Evolutionary conservation across 306 rosid genomes (phyloP).

Genomic region (Trifolium pratense): DNA sequence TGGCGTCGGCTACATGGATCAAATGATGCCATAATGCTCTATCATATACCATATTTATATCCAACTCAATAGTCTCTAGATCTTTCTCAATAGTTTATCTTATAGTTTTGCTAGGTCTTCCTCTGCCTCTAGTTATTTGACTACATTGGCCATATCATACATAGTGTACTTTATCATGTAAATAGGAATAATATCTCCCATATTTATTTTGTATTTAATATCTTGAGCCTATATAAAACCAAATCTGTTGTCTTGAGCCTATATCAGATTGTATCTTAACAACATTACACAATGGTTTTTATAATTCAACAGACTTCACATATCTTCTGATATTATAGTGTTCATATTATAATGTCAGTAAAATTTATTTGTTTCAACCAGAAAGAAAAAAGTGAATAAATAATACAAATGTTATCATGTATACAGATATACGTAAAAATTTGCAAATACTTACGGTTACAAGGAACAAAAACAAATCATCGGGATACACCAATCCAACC

Average conservation of each 20-base stretch:
- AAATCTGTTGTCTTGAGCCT: neutral
- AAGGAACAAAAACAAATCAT: constrained; percentile 86
- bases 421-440: constrained; percentile 25
- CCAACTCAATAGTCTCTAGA: too few relatives aligned
- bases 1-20: too few relatives aligned
- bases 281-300: neutral
- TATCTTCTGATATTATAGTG: constrained; percentile 22
- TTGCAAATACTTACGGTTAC: constrained; percentile 67
- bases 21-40: too few relatives aligned
- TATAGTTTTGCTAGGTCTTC: too few relatives aligned
- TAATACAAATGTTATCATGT: constrained; percentile 21
- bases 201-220: neutral
- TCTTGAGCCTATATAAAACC: neutral
- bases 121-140: neutral
- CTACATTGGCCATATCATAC: neutral
- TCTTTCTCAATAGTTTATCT: too few relatives aligned
- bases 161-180: neutral
- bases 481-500: constrained; percentile 88
- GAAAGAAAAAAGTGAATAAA: neutral
- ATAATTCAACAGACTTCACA: constrained; percentile 1
- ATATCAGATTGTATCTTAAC: neutral
- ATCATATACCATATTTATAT: too few relatives aligned
- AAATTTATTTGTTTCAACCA: constrained; percentile 19
- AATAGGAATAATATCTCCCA: neutral
- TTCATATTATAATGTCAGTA: constrained; percentile 11